Percentiles rank a stretch among this genome's conserved stretches.
Evolutionary conservation across 371 early-diverging fungal species (phyloP).

Genomic region (Mucor mucedo): DNA sequence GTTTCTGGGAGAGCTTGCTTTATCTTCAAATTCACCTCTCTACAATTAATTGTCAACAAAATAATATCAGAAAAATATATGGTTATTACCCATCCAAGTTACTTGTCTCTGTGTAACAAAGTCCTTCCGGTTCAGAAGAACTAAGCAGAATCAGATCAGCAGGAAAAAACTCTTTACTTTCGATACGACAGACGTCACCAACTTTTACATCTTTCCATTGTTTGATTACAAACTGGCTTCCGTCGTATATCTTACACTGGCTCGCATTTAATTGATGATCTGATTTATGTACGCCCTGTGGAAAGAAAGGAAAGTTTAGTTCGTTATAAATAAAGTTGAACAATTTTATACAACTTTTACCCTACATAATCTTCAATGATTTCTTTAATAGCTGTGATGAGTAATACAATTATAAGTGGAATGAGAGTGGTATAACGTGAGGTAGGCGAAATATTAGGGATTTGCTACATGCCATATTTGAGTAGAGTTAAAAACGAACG

Average conservation of each 20-base stretch:
- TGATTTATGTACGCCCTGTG: conserved; percentile 65
- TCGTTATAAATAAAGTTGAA: not conserved
- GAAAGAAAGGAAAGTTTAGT: not conserved
- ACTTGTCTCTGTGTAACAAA: conserved; percentile 95
- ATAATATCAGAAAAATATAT: not conserved
- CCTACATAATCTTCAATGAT: conserved; percentile 92
- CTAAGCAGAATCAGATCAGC: conserved; percentile 90
- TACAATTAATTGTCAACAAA: conserved; percentile 21
- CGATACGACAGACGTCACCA: conserved; percentile 91
- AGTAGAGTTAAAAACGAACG: not conserved
- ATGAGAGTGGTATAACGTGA: conserved; percentile 89
- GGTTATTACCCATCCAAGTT: conserved; percentile 87
- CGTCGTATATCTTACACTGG: conserved; percentile 67
- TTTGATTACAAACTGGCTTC: conserved; percentile 64
- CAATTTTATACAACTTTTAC: conserved; percentile 1
- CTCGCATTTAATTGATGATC: conserved; percentile 81
- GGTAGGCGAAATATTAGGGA: conserved; percentile 84
- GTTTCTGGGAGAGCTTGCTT: conserved; percentile 85
- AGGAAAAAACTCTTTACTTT: conserved; percentile 87
- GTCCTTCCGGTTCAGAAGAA: conserved; percentile 84
- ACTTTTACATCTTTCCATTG: conserved; percentile 83
- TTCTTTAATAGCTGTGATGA: conserved; percentile 97
- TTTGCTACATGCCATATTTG: conserved; percentile 63
- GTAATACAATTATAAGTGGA: conserved; percentile 89
- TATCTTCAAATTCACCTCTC: conserved; percentile 93